Evolutionary conservation across 805 yeast species (phyloP).

Genomic region (Candida sanyiensis): DNA sequence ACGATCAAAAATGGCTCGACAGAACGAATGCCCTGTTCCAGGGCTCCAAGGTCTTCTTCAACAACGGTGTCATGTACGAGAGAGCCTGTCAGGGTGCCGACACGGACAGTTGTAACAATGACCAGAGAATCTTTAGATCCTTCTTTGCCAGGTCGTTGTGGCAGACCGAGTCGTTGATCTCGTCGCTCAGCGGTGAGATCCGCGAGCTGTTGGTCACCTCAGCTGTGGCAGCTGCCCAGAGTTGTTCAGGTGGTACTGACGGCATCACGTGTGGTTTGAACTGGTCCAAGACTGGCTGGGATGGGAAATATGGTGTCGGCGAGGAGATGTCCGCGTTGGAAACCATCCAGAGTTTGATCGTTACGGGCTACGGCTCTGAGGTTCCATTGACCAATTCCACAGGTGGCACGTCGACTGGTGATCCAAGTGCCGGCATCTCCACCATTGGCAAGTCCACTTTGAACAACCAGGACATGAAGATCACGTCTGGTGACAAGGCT

Average conservation of each 20-base stretch:
- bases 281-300: slow-evolving; percentile 59
- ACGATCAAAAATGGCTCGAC: slow-evolving; percentile 43
- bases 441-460: slow-evolving; percentile 31
- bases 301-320: slow-evolving; percentile 65
- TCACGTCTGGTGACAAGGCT: slow-evolving; percentile 63
- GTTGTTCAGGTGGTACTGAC: slow-evolving; percentile 72
- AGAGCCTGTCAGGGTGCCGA: slow-evolving; percentile 50
- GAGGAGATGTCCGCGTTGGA: slow-evolving; percentile 77
- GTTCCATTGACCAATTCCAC: slow-evolving; percentile 43
- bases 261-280: slow-evolving; percentile 70
- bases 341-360: slow-evolving; percentile 45
- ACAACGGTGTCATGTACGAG: slow-evolving; percentile 51
- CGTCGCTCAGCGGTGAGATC: slow-evolving; percentile 43
- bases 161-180: slow-evolving; percentile 45
- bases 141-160: slow-evolving; percentile 61
- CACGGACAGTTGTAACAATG: slow-evolving; percentile 56
- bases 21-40: slow-evolving; percentile 39
- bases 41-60: slow-evolving; percentile 45
- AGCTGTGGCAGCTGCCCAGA: slow-evolving; percentile 62
- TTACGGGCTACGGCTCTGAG: slow-evolving; percentile 30
- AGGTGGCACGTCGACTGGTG: slow-evolving; percentile 54
- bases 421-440: slow-evolving; percentile 46
- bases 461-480: slow-evolving; percentile 34
- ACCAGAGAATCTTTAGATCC: slow-evolving; percentile 74
- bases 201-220: slow-evolving; percentile 38